These are phyloP conservation scores for Lomentospora prolificans DNA, from an alignment of 2,329 filamentous ascomycete genomes.

Conservation along the genomic window DNA sequence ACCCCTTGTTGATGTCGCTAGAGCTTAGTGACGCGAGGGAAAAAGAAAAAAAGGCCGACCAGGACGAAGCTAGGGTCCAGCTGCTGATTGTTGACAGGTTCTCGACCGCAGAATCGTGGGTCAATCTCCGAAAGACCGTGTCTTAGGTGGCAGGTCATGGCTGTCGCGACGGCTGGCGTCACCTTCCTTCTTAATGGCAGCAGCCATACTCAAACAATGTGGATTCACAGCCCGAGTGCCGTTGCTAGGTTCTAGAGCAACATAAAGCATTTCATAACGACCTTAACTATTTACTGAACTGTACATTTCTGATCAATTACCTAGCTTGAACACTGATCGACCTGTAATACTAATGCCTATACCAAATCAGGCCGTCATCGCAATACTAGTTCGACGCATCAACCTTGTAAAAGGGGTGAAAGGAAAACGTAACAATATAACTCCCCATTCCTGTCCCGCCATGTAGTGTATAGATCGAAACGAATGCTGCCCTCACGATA, in stretches of 20 bases:
- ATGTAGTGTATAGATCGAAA: not conserved
- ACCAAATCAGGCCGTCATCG: not conserved
- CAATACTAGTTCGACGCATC: not conserved
- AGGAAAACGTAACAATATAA: not conserved
- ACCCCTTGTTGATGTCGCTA: too few species aligned
- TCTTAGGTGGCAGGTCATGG: too few species aligned
- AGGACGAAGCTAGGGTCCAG: too few species aligned
- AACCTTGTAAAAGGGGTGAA: not conserved
- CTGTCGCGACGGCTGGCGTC: too few species aligned
- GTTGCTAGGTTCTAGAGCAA: not conserved
- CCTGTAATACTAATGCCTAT: not conserved
- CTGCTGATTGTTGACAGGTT: too few species aligned
- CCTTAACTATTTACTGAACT: not conserved
- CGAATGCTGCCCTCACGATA: not conserved
- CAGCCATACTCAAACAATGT: too few species aligned
- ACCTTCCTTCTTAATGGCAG: too few species aligned
- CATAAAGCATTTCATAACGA: not conserved
- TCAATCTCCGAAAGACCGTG: too few species aligned
- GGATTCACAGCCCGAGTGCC: too few species aligned
- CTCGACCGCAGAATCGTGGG: too few species aligned
- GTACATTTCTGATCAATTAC: not conserved
- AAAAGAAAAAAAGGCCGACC: too few species aligned
- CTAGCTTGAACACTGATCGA: not conserved
- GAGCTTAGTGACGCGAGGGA: too few species aligned
- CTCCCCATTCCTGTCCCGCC: not conserved